Conservation (phyloP, 2,329 filamentous ascomycete species). For the Ustulina deusta region DNA sequence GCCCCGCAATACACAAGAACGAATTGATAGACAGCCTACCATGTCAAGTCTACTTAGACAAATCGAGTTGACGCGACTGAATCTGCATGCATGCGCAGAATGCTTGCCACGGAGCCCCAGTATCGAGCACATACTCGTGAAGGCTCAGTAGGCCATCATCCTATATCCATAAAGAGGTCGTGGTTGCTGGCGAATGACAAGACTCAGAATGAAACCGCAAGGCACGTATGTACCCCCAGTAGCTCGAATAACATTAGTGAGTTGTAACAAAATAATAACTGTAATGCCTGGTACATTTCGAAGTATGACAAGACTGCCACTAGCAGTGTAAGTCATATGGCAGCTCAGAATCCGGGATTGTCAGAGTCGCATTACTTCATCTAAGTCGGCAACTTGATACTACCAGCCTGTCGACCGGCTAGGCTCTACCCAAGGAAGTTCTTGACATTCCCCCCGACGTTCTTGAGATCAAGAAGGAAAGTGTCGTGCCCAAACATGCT, state of each 20-base stretch:
- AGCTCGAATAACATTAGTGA: background rate
- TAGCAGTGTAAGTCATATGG: background rate
- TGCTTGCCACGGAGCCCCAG: background rate
- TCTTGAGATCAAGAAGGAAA: slow-evolving; percentile 90
- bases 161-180: background rate
- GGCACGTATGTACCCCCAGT: background rate
- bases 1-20: too few relatives aligned
- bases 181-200: background rate
- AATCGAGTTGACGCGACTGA: background rate
- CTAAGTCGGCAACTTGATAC: background rate
- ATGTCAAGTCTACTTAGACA: background rate
- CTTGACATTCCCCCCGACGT: slow-evolving; percentile 86
- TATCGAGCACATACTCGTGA: background rate
- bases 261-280: background rate
- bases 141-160: background rate
- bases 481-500: slow-evolving; percentile 97
- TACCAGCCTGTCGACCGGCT: background rate
- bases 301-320: too few relatives aligned
- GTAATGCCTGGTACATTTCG: background rate
- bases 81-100: background rate
- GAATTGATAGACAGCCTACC: too few relatives aligned
- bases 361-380: background rate
- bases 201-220: background rate
- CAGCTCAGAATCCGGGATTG: background rate
- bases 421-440: slow-evolving; percentile 75